These are phyloP conservation scores for Gnetum montanum DNA, from an alignment of 75 land plant genomes.

Conservation along the genomic window DNA sequence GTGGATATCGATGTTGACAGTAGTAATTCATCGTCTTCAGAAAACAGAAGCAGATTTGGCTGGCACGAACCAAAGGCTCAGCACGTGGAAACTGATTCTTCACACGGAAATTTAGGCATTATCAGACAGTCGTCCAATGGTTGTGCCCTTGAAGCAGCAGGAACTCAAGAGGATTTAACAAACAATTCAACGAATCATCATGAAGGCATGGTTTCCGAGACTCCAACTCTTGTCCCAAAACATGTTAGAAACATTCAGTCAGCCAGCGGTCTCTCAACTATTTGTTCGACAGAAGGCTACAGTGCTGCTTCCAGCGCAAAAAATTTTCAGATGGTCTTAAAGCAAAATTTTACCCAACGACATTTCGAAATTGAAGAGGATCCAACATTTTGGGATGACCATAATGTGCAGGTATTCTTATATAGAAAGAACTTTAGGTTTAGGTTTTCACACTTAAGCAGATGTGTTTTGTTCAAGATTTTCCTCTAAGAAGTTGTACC, in stretches of 20 bases:
- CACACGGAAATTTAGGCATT: background rate
- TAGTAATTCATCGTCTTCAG: background rate
- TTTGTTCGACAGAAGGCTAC: background rate
- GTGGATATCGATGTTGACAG: background rate
- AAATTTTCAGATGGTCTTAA: background rate
- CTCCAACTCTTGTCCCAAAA: background rate
- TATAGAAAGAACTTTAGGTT: background rate
- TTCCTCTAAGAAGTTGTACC: background rate
- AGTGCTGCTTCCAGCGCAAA: slow-evolving; percentile 1
- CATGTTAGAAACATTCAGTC: slow-evolving; percentile 1
- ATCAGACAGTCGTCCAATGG: background rate
- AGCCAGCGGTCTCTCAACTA: background rate
- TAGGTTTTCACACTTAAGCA: background rate
- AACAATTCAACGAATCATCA: too few species aligned
- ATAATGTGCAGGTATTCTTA: slow-evolving; percentile 77
- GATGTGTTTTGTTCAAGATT: background rate
- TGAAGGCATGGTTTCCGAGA: background rate
- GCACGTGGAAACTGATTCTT: background rate
- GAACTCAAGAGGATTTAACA: too few species aligned
- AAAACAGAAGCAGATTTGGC: slow-evolving; percentile 5
- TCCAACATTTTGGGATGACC: slow-evolving; percentile 82
- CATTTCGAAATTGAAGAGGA: slow-evolving; percentile 70
- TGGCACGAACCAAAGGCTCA: slow-evolving; percentile 4
- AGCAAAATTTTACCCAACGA: slow-evolving; percentile 1
- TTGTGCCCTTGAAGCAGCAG: too few species aligned